Conservation (phyloP, 139 green algal genomes). For the Parachlorella kessleri region DNA sequence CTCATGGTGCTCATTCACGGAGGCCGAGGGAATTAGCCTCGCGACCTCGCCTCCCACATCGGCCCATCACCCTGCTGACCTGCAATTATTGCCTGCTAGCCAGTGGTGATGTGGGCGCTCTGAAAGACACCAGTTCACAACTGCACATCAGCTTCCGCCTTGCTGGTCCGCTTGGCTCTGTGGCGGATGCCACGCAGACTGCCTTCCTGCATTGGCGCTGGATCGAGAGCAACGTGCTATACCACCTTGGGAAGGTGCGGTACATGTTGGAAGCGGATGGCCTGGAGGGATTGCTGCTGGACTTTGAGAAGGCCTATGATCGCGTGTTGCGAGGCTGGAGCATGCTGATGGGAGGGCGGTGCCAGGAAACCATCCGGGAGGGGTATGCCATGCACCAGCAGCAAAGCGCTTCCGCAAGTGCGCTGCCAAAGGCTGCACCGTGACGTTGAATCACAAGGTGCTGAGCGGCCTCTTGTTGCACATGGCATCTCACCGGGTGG, state of each 20-base stretch:
- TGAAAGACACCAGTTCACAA: no score
- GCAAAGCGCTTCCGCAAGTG: not conserved
- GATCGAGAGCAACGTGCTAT: conserved; percentile 20
- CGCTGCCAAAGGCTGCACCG: conserved; percentile 8
- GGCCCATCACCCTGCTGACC: conserved; percentile 27
- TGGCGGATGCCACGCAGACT: conserved; percentile 16
- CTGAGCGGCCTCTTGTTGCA: conserved; percentile 24
- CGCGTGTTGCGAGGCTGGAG: not conserved
- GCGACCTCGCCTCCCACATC: not conserved
- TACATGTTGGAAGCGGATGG: not conserved
- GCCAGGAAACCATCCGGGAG: not conserved
- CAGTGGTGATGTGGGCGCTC: no score
- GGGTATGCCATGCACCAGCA: not conserved
- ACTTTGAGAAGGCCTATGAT: conserved; percentile 33
- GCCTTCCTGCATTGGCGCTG: conserved; percentile 13
- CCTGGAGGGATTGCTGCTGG: conserved; percentile 14
- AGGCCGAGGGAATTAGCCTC: not conserved
- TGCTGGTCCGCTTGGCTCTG: not conserved
- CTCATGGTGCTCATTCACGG: conserved; percentile 16
- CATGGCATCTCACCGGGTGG: not conserved
- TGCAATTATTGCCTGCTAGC: conserved; percentile 23
- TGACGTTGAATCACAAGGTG: conserved; percentile 12
- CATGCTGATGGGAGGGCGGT: not conserved
- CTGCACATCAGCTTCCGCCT: conserved; percentile 5
- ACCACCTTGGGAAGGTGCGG: conserved; percentile 14